Percentiles rank a stretch among this genome's conserved stretches.
phyloP scores from a whole-genome alignment of 305 asterid genomes.

The Ajuga reptans region DNA sequence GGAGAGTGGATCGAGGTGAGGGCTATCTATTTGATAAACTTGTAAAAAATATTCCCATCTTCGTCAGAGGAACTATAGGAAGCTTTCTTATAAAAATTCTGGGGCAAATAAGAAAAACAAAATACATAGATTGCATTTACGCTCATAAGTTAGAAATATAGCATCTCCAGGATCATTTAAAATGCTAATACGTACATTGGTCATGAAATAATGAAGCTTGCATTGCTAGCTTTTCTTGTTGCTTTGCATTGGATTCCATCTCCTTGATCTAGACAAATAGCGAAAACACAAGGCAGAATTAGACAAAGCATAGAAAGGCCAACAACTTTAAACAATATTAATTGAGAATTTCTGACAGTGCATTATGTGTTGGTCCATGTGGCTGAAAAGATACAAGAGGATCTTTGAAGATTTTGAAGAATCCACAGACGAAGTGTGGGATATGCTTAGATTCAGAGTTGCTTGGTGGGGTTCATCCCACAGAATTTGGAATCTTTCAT shows the following conservation, averaged over 20 bases:
- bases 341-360: background rate
- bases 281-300: constrained; percentile 23
- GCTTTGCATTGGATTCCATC: constrained; percentile 67
- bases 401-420: no score
- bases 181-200: constrained; percentile 45
- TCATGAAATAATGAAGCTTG: constrained; percentile 53
- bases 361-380: no score
- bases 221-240: constrained; percentile 61
- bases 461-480: no score
- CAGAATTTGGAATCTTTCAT: no score
- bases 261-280: constrained; percentile 57
- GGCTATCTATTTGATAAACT: background rate
- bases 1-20: background rate
- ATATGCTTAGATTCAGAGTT: no score
- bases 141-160: constrained; percentile 2
- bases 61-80: constrained; percentile 2
- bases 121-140: background rate
- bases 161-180: background rate
- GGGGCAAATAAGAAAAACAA: constrained; percentile 5
- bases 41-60: background rate
- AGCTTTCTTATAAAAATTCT: constrained; percentile 5
- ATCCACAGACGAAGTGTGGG: no score
- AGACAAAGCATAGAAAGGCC: constrained; percentile 8
- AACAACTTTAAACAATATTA: constrained; percentile 9
- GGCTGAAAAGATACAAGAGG: no score